A percentile compares a stretch with the other conserved stretches of the same genome.
Conservation (phyloP, 208 protist species). For the Leishmania aethiopica region DNA sequence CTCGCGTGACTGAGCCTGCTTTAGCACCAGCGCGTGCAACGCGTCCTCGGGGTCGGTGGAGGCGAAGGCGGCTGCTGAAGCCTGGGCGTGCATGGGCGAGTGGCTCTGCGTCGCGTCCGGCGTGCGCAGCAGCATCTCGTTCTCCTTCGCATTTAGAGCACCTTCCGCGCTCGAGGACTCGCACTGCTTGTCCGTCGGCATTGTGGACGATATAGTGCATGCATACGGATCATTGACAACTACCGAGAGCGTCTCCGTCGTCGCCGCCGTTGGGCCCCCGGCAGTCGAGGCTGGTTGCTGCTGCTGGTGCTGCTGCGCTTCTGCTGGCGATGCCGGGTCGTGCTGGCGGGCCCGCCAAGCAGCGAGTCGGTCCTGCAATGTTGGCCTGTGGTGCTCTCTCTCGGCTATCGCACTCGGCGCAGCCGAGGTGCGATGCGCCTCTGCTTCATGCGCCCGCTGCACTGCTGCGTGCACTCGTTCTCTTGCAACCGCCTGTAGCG, state of each 20-base stretch:
- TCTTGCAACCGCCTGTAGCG: background rate
- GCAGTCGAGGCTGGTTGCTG: background rate
- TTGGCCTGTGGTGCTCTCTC: background rate
- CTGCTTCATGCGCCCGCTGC: slow-evolving; percentile 13
- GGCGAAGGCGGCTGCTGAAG: background rate
- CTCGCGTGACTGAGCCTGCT: background rate
- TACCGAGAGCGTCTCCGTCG: background rate
- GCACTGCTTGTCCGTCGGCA: background rate
- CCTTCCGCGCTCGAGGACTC: background rate
- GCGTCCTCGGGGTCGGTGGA: background rate
- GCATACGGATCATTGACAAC: background rate
- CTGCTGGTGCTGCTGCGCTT: background rate
- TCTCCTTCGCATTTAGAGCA: background rate
- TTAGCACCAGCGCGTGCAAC: background rate
- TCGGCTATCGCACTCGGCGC: background rate
- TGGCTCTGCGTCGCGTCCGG: background rate
- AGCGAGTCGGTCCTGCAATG: slow-evolving; percentile 47
- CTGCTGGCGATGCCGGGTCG: background rate
- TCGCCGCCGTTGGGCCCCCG: background rate
- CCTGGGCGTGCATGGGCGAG: background rate
- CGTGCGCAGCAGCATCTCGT: background rate
- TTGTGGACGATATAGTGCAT: background rate
- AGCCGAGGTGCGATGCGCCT: background rate
- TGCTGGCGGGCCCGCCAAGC: slow-evolving; percentile 48
- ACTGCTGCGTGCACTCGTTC: slow-evolving; percentile 17